Evolutionary conservation across 2,329 filamentous ascomycete genomes (phyloP).

Genomic region (Cercospora sp.): DNA sequence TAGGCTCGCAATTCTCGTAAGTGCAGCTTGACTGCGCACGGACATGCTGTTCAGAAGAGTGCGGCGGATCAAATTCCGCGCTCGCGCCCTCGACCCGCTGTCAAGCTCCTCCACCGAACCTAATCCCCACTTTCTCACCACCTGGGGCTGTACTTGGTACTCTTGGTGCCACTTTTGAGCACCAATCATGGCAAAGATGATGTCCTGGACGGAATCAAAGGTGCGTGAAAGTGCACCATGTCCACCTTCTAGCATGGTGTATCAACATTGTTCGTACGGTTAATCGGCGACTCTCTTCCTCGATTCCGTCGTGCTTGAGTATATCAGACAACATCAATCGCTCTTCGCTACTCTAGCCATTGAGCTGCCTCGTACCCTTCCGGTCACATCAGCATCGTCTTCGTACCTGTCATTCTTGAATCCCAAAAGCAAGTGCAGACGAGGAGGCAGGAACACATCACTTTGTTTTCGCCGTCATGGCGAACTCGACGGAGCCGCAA

Average conservation of each 20-base stretch:
- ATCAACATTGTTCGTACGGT: conserved; percentile 8
- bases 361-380: background rate
- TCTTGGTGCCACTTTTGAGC: background rate
- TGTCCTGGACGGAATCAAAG: conserved; percentile 20
- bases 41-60: background rate
- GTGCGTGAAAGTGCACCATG: background rate
- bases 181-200: conserved; percentile 21
- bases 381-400: background rate
- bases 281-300: background rate
- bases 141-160: conserved; percentile 5
- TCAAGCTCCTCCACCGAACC: background rate
- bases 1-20: background rate
- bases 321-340: background rate
- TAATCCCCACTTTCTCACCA: conserved; percentile 1
- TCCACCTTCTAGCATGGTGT: background rate
- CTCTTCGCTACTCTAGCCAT: background rate
- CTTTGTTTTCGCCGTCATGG: conserved; percentile 24
- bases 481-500: conserved; percentile 29
- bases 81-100: background rate
- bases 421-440: background rate
- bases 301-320: conserved; percentile 14
- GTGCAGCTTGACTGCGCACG: background rate
- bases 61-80: background rate
- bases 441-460: background rate
- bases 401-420: background rate